Evolutionary conservation across 495 filamentous ascomycete species (phyloP), one percentile per base, ranked within the genome.

Genomic region (Hyaloscypha variabilis): DNA sequence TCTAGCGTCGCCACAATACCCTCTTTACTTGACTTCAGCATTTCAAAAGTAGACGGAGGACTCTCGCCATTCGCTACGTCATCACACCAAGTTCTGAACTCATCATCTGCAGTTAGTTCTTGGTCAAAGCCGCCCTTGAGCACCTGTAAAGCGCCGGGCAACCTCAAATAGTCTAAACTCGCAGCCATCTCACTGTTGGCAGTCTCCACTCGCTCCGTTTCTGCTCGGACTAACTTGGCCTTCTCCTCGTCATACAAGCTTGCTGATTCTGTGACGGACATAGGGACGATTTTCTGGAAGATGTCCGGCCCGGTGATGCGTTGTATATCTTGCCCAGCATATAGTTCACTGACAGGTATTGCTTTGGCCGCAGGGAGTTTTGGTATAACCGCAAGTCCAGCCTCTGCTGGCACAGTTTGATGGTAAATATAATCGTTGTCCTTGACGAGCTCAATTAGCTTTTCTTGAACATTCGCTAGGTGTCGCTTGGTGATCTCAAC

Each of bases 341-440:
- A 99, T 2, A 99, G 81, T 74, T 99, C 95, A 75, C 92, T 94
- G 46, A 99, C 95, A 0, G 96, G 93, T 59, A 98, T 98, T 19
- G 96, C 92, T 76, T 98, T 99, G n/a, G 96, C 94, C 1, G 96
- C 95, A 30, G 94, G 92, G 11, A 98, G 83, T 74, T 98, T 99
- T 3, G 94, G 87, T 58, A 99, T 90, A 19, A 89, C 81, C 8
- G 90, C 80, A 17, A 99, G 81, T 51, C 85, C 86, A 14, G 91
- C 90, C 75, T 97, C 94, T 19, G 86, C 88, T 0, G 95, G 94
- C 21, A 99, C 88, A 0, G 87, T 87, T 66, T 97, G 92, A 75
- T 99, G 95, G 71, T 98, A 99, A 71, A 99, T 97, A 73, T 94
- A 97, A 72, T 99, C 95, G 73, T 99, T 99, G 75, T 99, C 95